These are phyloP conservation scores for Trichoderma brevicompactum DNA, from an alignment of 2,329 filamentous ascomycete species.

Conservation along the genomic window DNA sequence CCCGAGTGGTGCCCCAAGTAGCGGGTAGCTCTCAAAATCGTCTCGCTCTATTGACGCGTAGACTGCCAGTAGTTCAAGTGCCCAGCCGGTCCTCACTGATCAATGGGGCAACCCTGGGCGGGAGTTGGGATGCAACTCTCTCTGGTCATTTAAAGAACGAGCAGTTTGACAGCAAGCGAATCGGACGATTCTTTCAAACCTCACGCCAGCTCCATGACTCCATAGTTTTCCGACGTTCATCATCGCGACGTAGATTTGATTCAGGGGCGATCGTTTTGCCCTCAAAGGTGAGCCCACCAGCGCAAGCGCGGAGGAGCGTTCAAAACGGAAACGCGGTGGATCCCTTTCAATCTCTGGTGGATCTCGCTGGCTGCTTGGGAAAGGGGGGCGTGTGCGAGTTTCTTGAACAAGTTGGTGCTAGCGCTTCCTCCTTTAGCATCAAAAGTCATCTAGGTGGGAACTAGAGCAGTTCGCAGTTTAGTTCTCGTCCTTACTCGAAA, in stretches of 20 bases:
- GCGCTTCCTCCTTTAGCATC: neutral
- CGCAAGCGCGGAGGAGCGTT: slow-evolving; percentile 14
- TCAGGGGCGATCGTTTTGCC: slow-evolving; percentile 11
- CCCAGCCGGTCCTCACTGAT: too few species aligned
- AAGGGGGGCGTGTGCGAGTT: slow-evolving; percentile 1
- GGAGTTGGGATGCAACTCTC: neutral
- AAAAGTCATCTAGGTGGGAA: neutral
- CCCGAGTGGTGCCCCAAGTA: slow-evolving; percentile 1
- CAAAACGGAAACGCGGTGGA: slow-evolving; percentile 25
- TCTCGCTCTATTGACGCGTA: too few species aligned
- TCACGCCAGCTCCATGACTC: neutral
- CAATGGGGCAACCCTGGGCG: neutral
- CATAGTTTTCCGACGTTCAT: neutral
- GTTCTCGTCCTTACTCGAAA: neutral
- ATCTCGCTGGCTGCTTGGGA: neutral
- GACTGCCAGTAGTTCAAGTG: too few species aligned
- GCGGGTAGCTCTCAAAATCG: neutral
- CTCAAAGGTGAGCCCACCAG: slow-evolving; percentile 24
- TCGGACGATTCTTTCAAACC: neutral
- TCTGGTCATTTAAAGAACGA: slow-evolving; percentile 4
- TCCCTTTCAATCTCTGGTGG: slow-evolving; percentile 5
- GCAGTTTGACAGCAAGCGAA: slow-evolving; percentile 1
- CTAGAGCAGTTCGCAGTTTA: slow-evolving; percentile 7
- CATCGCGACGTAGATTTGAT: slow-evolving; percentile 10
- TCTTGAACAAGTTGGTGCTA: neutral